These are phyloP conservation scores for Solanum rostratum DNA, from an alignment of 257 asterid genomes.

Conservation along the genomic window DNA sequence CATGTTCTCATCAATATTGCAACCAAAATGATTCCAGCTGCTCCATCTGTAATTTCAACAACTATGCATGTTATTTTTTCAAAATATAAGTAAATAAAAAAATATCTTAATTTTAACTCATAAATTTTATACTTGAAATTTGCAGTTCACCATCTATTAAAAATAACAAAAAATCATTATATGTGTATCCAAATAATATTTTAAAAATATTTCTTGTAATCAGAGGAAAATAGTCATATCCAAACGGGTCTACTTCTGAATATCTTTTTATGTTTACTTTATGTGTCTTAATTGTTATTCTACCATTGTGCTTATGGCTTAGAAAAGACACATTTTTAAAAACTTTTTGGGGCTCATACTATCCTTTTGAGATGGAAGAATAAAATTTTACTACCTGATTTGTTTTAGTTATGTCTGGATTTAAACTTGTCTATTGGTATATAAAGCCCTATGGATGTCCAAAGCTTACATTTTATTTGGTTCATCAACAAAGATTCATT, in stretches of 20 bases:
- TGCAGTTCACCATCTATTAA: no score
- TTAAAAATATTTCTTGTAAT: no score
- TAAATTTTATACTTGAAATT: not conserved
- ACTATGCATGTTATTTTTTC: not conserved
- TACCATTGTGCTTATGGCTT: not conserved
- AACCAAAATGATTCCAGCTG: conserved; percentile 90
- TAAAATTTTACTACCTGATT: no score
- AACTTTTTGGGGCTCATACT: no score
- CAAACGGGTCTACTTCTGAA: not conserved
- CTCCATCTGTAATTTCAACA: conserved; percentile 52
- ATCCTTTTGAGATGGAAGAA: no score
- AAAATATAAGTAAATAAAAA: not conserved
- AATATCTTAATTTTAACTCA: not conserved
- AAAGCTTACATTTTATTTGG: not conserved
- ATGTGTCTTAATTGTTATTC: not conserved
- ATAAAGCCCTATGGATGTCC: not conserved
- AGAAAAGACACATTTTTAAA: not conserved
- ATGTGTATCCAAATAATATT: no score
- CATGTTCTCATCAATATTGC: conserved; percentile 57
- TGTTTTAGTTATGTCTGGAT: no score
- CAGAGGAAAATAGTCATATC: not conserved
- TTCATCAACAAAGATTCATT: not conserved
- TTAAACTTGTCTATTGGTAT: no score
- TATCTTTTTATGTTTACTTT: no score
- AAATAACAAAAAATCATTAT: no score